These are phyloP conservation scores for Gremmenia infestans DNA, from an alignment of 2,329 filamentous ascomycete genomes.

Conservation along the genomic window DNA sequence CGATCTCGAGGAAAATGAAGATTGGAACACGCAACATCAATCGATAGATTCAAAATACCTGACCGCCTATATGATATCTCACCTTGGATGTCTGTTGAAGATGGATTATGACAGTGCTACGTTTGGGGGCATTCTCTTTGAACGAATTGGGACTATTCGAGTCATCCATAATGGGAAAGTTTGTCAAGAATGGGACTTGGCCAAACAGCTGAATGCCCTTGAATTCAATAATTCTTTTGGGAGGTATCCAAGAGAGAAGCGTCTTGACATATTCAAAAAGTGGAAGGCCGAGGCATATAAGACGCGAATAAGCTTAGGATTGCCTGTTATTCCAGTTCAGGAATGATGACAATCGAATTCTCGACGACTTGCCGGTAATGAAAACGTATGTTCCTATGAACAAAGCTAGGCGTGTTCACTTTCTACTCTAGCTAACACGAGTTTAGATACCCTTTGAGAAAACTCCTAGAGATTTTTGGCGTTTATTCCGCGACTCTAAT, in stretches of 20 bases:
- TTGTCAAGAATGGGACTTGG: not conserved
- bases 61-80: not conserved
- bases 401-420: conserved; percentile 4
- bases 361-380: conserved; percentile 3
- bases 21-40: too few relatives aligned
- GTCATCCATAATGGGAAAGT: not conserved
- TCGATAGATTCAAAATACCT: too few relatives aligned
- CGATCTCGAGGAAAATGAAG: too few relatives aligned
- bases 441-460: conserved; percentile 37
- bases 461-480: conserved; percentile 42
- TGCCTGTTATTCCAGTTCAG: not conserved
- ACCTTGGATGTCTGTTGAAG: not conserved
- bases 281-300: not conserved
- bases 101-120: not conserved
- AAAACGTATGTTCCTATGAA: conserved; percentile 8
- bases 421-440: conserved; percentile 29
- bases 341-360: too few relatives aligned
- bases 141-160: not conserved
- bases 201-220: not conserved
- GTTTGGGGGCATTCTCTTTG: not conserved
- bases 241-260: not conserved
- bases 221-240: not conserved
- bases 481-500: conserved; percentile 19
- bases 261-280: not conserved
- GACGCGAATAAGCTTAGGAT: not conserved